Percentiles rank a stretch among this genome's conserved stretches.
phyloP scores from a whole-genome alignment of 1,284 basidiomycete genomes.

The Ustilago crameri region DNA sequence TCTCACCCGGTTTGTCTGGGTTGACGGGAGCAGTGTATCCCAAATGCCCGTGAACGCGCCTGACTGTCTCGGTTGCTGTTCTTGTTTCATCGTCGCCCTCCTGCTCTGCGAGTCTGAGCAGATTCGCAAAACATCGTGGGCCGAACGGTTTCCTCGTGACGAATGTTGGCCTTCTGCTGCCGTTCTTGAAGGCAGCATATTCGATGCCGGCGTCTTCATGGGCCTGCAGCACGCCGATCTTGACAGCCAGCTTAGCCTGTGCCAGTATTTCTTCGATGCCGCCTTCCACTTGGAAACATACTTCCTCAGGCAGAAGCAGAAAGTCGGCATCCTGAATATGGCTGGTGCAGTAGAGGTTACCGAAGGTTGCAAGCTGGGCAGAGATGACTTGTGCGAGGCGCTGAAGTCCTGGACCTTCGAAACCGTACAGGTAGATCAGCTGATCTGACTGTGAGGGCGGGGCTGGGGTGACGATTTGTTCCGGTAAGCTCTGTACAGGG shows the following conservation, averaged over 20 bases:
- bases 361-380: slow-evolving; percentile 51
- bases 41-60: slow-evolving; percentile 31
- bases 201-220: slow-evolving; percentile 49
- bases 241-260: slow-evolving; percentile 45
- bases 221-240: slow-evolving; percentile 55
- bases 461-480: slow-evolving; percentile 10
- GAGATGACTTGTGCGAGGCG: slow-evolving; percentile 49
- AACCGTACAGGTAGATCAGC: slow-evolving; percentile 50
- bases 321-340: slow-evolving; percentile 49
- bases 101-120: slow-evolving; percentile 44
- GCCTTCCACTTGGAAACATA: slow-evolving; percentile 29
- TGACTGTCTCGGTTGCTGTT: slow-evolving; percentile 10
- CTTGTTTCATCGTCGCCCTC: slow-evolving; percentile 15
- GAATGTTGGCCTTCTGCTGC: slow-evolving; percentile 38
- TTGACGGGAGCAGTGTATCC: slow-evolving; percentile 31
- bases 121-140: slow-evolving; percentile 36
- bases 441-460: slow-evolving; percentile 35
- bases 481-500: slow-evolving; percentile 38
- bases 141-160: slow-evolving; percentile 59
- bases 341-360: slow-evolving; percentile 53
- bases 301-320: slow-evolving; percentile 52
- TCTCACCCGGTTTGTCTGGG: slow-evolving; percentile 14
- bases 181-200: slow-evolving; percentile 40
- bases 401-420: slow-evolving; percentile 49
- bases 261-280: slow-evolving; percentile 42